These are phyloP conservation scores for Colletotrichum kahawae DNA, from an alignment of 2,329 filamentous ascomycete species.

Conservation along the genomic window DNA sequence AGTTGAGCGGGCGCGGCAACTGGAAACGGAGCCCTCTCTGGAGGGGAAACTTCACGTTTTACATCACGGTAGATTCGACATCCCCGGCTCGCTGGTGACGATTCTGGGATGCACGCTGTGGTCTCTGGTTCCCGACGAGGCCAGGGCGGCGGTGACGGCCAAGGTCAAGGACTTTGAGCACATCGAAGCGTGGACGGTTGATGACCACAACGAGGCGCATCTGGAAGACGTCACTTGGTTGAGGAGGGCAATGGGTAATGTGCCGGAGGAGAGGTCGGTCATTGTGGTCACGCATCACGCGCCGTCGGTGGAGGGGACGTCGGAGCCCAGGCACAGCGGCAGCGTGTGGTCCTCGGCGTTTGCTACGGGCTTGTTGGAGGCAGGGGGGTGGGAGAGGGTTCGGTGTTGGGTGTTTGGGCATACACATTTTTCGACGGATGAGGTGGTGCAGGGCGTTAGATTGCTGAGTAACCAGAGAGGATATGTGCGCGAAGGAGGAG, in stretches of 20 bases:
- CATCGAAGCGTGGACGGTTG: slow-evolving; percentile 56
- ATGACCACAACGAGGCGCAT: slow-evolving; percentile 54
- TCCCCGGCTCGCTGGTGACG: slow-evolving; percentile 45
- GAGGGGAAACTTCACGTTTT: slow-evolving; percentile 46
- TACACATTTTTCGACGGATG: slow-evolving; percentile 49
- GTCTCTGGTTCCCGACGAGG: slow-evolving; percentile 50
- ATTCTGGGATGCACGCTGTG: slow-evolving; percentile 64
- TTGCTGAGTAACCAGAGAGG: slow-evolving; percentile 53
- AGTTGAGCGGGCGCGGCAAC: slow-evolving; percentile 38
- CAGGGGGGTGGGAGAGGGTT: slow-evolving; percentile 35
- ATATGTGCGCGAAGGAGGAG: slow-evolving; percentile 31
- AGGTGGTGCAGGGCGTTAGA: slow-evolving; percentile 34
- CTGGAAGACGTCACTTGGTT: slow-evolving; percentile 57
- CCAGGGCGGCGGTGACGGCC: slow-evolving; percentile 40
- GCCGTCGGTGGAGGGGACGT: slow-evolving; percentile 53
- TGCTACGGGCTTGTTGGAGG: slow-evolving; percentile 49
- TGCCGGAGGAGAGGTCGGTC: slow-evolving; percentile 30
- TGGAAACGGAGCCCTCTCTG: slow-evolving; percentile 44
- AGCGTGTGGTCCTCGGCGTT: slow-evolving; percentile 56
- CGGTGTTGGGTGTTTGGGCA: slow-evolving; percentile 53
- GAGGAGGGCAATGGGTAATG: neutral
- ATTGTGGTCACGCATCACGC: slow-evolving; percentile 64
- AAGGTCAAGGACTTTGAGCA: slow-evolving; percentile 59
- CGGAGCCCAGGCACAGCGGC: slow-evolving; percentile 50
- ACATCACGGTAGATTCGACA: slow-evolving; percentile 44